These are phyloP conservation scores for Deuterostichococcus epilithicus DNA, from an alignment of 139 green algal genomes.

Conservation along the genomic window DNA sequence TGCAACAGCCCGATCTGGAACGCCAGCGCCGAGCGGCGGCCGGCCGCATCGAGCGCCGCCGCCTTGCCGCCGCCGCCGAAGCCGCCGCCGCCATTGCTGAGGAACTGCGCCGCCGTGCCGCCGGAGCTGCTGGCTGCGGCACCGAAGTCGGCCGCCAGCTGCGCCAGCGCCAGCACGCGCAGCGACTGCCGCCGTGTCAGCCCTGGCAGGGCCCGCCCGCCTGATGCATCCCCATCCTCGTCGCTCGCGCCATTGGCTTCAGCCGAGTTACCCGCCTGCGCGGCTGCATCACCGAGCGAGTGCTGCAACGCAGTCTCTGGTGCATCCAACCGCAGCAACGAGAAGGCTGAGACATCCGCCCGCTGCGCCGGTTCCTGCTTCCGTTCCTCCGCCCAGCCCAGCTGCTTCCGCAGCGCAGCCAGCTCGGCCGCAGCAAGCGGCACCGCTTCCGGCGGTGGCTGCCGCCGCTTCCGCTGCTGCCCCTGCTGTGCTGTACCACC, in stretches of 20 bases:
- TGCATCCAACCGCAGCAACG: neutral
- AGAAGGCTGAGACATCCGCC: neutral
- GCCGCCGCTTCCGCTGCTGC: no score
- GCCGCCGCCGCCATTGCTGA: neutral
- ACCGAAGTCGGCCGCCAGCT: neutral
- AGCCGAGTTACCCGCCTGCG: neutral
- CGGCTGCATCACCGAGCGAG: no score
- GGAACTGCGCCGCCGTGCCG: slow-evolving; percentile 3
- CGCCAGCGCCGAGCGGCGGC: slow-evolving; percentile 7
- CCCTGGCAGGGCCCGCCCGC: neutral
- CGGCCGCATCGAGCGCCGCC: slow-evolving; percentile 16
- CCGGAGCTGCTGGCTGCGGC: no score
- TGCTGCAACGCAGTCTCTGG: neutral
- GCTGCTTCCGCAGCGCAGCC: slow-evolving; percentile 10
- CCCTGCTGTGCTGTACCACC: no score
- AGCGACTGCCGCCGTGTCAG: neutral
- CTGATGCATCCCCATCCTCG: no score
- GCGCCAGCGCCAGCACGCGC: neutral
- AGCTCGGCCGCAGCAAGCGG: slow-evolving; percentile 8
- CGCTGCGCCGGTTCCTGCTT: neutral
- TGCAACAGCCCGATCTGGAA: neutral
- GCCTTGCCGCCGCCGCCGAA: neutral
- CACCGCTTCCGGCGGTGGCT: slow-evolving; percentile 7
- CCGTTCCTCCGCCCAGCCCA: slow-evolving; percentile 22
- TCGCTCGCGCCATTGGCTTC: neutral